These are phyloP conservation scores for Kwoniella botswanensis DNA, from an alignment of 768 basidiomycete genomes.

Conservation along the genomic window DNA sequence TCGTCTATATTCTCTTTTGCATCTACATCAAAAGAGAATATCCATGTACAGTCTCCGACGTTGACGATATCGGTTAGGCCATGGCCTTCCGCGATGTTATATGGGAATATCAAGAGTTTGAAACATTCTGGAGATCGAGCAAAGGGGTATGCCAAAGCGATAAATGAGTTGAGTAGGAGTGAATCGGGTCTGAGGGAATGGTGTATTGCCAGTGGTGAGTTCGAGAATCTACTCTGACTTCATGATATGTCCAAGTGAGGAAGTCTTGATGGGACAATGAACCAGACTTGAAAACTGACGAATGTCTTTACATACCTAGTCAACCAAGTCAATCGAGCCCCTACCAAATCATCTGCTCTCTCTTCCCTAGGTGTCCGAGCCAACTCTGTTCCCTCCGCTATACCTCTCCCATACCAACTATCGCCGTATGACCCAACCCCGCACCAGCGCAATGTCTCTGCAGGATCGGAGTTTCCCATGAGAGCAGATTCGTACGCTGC, in stretches of 20 bases:
- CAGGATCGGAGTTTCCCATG: constrained; percentile 52
- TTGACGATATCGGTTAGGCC: constrained; percentile 29
- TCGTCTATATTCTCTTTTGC: constrained; percentile 26
- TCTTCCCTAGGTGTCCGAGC: constrained; percentile 19
- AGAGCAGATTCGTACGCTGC: constrained; percentile 51
- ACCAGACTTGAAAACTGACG: not conserved
- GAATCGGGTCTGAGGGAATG: constrained; percentile 53
- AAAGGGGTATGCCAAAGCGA: constrained; percentile 50
- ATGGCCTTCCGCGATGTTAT: constrained; percentile 57
- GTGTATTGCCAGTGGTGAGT: constrained; percentile 48
- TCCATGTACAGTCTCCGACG: constrained; percentile 12
- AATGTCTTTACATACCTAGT: not conserved
- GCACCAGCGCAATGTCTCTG: constrained; percentile 42
- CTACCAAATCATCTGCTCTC: constrained; percentile 11
- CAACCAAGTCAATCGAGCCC: constrained; percentile 4
- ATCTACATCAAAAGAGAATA: constrained; percentile 8
- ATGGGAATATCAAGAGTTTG: constrained; percentile 49
- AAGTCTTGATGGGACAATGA: no score
- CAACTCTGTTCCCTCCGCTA: constrained; percentile 24
- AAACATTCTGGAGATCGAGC: constrained; percentile 53
- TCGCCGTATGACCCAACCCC: constrained; percentile 25
- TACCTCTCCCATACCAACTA: constrained; percentile 25
- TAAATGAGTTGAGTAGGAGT: constrained; percentile 49
- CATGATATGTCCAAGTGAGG: not conserved
- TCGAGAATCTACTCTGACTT: not conserved